Percentiles rank a stretch among this genome's conserved stretches.
These are phyloP conservation scores for Xerocomellus dryophilus DNA, from an alignment of 768 basidiomycete genomes.

Conservation along the genomic window DNA sequence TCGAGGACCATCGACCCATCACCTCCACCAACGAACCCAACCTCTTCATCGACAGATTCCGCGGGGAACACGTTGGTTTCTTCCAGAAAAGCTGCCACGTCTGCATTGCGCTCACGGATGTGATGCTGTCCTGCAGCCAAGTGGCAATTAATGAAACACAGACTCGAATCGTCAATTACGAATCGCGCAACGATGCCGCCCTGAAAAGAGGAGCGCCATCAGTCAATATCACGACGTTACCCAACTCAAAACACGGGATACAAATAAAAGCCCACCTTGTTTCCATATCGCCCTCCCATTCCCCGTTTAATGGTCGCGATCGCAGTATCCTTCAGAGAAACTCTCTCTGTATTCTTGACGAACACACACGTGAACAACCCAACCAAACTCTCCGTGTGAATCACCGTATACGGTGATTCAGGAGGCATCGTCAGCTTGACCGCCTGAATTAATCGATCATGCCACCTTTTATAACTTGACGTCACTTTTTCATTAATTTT, in stretches of 20 bases:
- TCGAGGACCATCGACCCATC: constrained; percentile 92
- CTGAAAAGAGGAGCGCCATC: constrained; percentile 36
- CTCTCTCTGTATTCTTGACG: constrained; percentile 63
- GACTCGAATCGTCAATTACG: constrained; percentile 85
- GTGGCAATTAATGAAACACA: constrained; percentile 97
- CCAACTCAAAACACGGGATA: not conserved
- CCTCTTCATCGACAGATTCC: constrained; percentile 48
- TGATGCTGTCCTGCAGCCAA: constrained; percentile 92
- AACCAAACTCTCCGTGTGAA: constrained; percentile 86
- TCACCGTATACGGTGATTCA: constrained; percentile 71
- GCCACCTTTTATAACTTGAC: constrained; percentile 83
- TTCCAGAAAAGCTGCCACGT: constrained; percentile 85
- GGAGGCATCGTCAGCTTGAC: constrained; percentile 73
- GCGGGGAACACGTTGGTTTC: constrained; percentile 64
- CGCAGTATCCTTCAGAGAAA: constrained; percentile 58
- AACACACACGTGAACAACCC: constrained; percentile 81
- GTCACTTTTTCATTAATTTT: constrained; percentile 76
- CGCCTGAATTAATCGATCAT: constrained; percentile 70
- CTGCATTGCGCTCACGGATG: constrained; percentile 78
- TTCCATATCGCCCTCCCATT: constrained; percentile 90
- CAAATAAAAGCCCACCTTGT: constrained; percentile 64
- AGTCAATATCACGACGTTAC: constrained; percentile 1
- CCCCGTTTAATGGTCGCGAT: constrained; percentile 89
- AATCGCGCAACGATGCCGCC: constrained; percentile 90
- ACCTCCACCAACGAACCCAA: constrained; percentile 84